These are phyloP conservation scores for Phytomonas sp. DNA, from an alignment of 208 protist genomes.

Conservation along the genomic window DNA sequence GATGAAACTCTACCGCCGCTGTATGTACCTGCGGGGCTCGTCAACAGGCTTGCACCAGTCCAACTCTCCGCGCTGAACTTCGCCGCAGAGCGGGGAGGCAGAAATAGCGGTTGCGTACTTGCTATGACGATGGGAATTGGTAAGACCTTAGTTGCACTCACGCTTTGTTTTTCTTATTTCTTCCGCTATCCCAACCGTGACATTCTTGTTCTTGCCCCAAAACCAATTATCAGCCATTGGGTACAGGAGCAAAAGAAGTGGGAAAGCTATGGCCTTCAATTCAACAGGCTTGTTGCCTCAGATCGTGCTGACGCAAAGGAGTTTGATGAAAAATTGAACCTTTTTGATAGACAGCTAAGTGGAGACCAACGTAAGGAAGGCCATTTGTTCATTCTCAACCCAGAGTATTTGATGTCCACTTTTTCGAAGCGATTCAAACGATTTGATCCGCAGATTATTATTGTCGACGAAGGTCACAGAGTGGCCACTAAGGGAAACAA, in stretches of 20 bases:
- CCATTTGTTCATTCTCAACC: conserved; percentile 74
- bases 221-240: conserved; percentile 78
- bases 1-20: conserved; percentile 41
- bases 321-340: conserved; percentile 38
- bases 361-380: conserved; percentile 15
- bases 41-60: conserved; percentile 37
- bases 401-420: conserved; percentile 41
- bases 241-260: conserved; percentile 64
- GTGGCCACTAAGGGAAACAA: conserved; percentile 60
- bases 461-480: conserved; percentile 83
- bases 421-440: conserved; percentile 36
- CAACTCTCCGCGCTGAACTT: conserved; percentile 78
- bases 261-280: conserved; percentile 47
- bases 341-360: conserved; percentile 43
- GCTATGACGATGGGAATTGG: conserved; percentile 89
- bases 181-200: conserved; percentile 28
- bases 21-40: conserved; percentile 44
- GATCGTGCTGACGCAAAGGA: conserved; percentile 24
- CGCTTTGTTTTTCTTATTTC: conserved; percentile 64
- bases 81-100: conserved; percentile 35
- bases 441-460: conserved; percentile 65
- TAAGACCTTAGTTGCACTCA: conserved; percentile 81
- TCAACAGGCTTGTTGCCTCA: conserved; percentile 53
- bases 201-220: conserved; percentile 76
- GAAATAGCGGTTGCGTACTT: conserved; percentile 69